A percentile compares a stretch with the other conserved stretches of the same genome.
These are phyloP conservation scores for Citrus glauca DNA, from an alignment of 345 rosid genomes.

Conservation along the genomic window DNA sequence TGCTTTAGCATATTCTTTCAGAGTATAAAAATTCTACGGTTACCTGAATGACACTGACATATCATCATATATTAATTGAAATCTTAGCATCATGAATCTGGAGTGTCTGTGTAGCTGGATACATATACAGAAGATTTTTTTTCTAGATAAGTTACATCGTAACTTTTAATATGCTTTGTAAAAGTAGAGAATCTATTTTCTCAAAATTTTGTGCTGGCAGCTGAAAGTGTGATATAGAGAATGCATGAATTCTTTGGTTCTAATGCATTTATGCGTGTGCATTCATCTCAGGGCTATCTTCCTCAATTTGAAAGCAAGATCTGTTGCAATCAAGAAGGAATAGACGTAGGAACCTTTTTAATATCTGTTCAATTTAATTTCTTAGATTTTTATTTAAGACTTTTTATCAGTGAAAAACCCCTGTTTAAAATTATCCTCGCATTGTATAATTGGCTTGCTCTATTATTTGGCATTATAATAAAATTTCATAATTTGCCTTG, in stretches of 20 bases:
- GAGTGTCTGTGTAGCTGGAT: background rate
- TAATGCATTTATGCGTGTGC: constrained; percentile 1
- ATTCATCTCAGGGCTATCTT: constrained; percentile 62
- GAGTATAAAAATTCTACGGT: background rate
- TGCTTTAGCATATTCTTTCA: background rate
- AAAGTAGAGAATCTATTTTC: background rate
- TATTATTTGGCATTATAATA: background rate
- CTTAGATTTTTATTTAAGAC: background rate
- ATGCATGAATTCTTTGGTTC: background rate
- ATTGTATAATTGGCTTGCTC: background rate
- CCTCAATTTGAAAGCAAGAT: constrained; percentile 78
- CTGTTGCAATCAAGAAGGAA: constrained; percentile 52
- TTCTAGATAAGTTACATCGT: background rate
- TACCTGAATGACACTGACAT: background rate
- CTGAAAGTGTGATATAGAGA: no score
- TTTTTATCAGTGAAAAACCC: background rate
- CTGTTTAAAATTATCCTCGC: background rate
- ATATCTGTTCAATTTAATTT: background rate
- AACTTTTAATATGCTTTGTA: background rate
- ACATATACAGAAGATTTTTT: background rate
- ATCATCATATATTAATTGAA: background rate
- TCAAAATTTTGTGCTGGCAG: background rate
- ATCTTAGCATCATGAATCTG: background rate
- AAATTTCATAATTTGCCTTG: background rate
- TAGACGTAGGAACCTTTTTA: constrained; percentile 17